Evolutionary conservation across 208 protist genomes (phyloP).

Genomic region (Polymyxa betae): DNA sequence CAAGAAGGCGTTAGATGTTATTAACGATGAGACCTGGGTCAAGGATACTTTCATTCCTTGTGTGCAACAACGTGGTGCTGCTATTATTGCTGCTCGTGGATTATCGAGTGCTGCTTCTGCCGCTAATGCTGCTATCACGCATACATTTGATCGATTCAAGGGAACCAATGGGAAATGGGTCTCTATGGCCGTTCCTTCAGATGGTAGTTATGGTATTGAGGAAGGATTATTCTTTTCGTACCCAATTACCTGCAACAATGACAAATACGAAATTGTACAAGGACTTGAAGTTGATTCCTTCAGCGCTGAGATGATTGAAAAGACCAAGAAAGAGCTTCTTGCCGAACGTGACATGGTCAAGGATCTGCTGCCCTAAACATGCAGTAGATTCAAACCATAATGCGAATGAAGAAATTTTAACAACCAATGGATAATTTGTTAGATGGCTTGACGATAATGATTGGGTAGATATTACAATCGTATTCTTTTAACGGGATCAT

Average conservation of each 20-base stretch:
- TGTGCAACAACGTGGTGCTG: slow-evolving; percentile 86
- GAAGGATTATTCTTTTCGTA: slow-evolving; percentile 89
- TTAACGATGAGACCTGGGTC: slow-evolving; percentile 80
- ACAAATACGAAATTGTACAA: slow-evolving; percentile 82
- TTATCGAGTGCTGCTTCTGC: slow-evolving; percentile 89
- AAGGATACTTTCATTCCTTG: slow-evolving; percentile 79
- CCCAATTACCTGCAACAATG: slow-evolving; percentile 82
- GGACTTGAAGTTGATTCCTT: slow-evolving; percentile 71
- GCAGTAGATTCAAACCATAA: too few species aligned
- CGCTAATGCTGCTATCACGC: slow-evolving; percentile 78
- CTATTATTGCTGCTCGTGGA: slow-evolving; percentile 83
- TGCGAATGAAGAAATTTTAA: too few species aligned
- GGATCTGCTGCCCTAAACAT: slow-evolving; percentile 31
- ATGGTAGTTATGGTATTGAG: slow-evolving; percentile 85
- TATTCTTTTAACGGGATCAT: not conserved
- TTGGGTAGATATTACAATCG: not conserved
- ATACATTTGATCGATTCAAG: slow-evolving; percentile 76
- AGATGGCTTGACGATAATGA: not conserved
- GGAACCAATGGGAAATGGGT: slow-evolving; percentile 71
- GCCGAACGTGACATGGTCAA: slow-evolving; percentile 62
- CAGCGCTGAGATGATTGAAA: slow-evolving; percentile 58
- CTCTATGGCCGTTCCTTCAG: slow-evolving; percentile 88
- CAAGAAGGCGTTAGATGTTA: slow-evolving; percentile 68
- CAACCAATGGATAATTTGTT: too few species aligned
- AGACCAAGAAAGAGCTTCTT: slow-evolving; percentile 67